Evolutionary conservation across 352 stramenopile genomes (phyloP).

Genomic region (Blastocystis sp.): DNA sequence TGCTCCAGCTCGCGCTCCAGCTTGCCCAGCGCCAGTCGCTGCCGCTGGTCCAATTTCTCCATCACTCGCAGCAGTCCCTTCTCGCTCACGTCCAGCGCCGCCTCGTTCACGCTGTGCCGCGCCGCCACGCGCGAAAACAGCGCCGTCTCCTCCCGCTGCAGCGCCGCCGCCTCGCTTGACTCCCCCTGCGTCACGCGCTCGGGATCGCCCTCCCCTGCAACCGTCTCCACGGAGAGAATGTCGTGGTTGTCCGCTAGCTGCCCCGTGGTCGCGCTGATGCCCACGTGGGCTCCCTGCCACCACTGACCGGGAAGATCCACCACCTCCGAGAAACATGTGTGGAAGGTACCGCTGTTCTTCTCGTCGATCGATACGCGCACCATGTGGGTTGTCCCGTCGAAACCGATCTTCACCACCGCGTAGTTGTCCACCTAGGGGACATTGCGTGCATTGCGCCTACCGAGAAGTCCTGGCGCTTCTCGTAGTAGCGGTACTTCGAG

Average conservation of each 20-base stretch:
- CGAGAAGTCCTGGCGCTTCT: constrained; percentile 62
- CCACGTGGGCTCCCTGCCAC: constrained; percentile 60
- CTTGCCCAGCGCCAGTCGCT: constrained; percentile 40
- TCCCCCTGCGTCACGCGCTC: constrained; percentile 21
- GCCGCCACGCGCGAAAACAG: not conserved
- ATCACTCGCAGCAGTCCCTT: constrained; percentile 36
- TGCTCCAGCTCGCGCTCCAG: constrained; percentile 64
- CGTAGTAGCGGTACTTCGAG: constrained; percentile 60
- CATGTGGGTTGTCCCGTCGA: not conserved
- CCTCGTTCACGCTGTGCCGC: constrained; percentile 27
- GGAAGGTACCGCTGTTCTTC: constrained; percentile 58
- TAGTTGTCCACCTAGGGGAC: constrained; percentile 54
- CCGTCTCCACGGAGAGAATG: constrained; percentile 61
- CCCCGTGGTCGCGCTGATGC: constrained; percentile 65
- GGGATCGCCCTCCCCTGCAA: constrained; percentile 28
- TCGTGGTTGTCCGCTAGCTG: constrained; percentile 72
- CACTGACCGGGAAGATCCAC: constrained; percentile 59
- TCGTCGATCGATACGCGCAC: constrained; percentile 59
- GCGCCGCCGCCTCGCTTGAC: not conserved
- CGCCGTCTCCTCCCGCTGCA: constrained; percentile 48
- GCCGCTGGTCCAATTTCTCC: not conserved
- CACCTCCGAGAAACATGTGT: constrained; percentile 59
- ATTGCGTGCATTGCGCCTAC: not conserved
- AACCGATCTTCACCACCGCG: constrained; percentile 58
- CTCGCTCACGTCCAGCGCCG: constrained; percentile 36